Conservation (phyloP, 2,329 filamentous ascomycete species). For the Teratosphaeria gauchensis region DNA sequence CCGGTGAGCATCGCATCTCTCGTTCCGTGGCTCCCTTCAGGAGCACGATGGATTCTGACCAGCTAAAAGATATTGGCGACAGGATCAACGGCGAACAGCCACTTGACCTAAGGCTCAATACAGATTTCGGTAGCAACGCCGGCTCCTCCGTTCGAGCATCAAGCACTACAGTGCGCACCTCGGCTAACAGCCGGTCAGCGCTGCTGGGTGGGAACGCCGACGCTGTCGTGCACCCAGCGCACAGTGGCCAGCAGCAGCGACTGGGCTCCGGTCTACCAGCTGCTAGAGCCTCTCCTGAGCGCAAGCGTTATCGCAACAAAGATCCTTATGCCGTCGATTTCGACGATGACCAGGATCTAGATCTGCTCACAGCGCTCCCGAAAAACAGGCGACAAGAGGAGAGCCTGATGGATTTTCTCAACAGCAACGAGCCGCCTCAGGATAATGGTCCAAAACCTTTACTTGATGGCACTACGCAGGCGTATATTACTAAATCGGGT, state of each 20-base stretch:
- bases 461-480: conserved; percentile 1
- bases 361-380: conserved; percentile 40
- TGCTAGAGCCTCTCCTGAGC: conserved; percentile 16
- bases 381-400: conserved; percentile 43
- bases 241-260: conserved; percentile 11
- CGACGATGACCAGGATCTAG: conserved; percentile 45
- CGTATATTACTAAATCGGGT: neutral
- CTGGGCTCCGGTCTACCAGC: neutral
- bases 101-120: conserved; percentile 4
- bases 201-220: neutral
- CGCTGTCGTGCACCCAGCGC: conserved; percentile 4
- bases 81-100: conserved; percentile 33
- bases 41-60: conserved; percentile 76
- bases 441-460: conserved; percentile 7
- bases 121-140: neutral
- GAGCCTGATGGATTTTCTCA: conserved; percentile 64
- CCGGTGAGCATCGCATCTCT: conserved; percentile 60
- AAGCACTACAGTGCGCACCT: neutral
- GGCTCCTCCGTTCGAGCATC: neutral
- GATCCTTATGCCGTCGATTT: conserved; percentile 91
- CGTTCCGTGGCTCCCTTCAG: conserved; percentile 77
- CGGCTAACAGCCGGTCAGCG: neutral
- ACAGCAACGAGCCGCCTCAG: conserved; percentile 55
- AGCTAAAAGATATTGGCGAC: conserved; percentile 41
- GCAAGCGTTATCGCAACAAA: conserved; percentile 66